Evolutionary conservation across 306 rosid genomes (phyloP), one percentile per base, ranked within the genome.

Genomic region (Leucaena leucocephala): DNA sequence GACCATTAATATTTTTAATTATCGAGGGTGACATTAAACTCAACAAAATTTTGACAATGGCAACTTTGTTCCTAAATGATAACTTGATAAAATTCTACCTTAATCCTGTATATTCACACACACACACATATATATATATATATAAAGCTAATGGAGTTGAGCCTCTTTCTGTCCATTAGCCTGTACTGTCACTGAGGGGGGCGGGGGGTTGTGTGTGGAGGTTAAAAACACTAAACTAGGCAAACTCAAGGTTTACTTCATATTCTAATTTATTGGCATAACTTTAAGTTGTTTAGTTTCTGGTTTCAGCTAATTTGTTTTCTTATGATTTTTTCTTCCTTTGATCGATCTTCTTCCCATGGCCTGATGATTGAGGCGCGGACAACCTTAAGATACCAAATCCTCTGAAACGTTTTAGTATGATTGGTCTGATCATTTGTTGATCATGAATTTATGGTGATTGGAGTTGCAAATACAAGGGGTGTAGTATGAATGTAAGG

Each of bases 391-490:
- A 27, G 16, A 33, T 22, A 63, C 2, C 7, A 45, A 33, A 46
- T 27, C 7, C 59, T 16, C 40, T 27, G 40, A 35, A 46, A 68
- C 39, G 4, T 45, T 2, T 45, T 12, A 36, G 33, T 12, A 2
- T 27, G 16, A 34, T 71, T 55, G 11, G 38, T 48, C 45, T 48
- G 0, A 11, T 48, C 6, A 11, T 39, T 19, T 66, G 71, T 66
- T 66, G 48, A 66, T 66, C 48, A 71, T 48, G 61, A 71, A 22
- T 13, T 70, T 70, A 33, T 33, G 38, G 12, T 27, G 45, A 55
- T 11, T 21, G 2, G 1, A 12, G 36, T 11, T 62, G 42, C 38
- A 27, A 13, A 69, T 69, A 43, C 6, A 9, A 42, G 27, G n/a
- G 21, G 21, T 13, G 21, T 50, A 55, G 22, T 13, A 45, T 38